These are phyloP conservation scores for Akanthomyces uredinophilus DNA, from an alignment of 2,329 filamentous ascomycete genomes.

Conservation along the genomic window DNA sequence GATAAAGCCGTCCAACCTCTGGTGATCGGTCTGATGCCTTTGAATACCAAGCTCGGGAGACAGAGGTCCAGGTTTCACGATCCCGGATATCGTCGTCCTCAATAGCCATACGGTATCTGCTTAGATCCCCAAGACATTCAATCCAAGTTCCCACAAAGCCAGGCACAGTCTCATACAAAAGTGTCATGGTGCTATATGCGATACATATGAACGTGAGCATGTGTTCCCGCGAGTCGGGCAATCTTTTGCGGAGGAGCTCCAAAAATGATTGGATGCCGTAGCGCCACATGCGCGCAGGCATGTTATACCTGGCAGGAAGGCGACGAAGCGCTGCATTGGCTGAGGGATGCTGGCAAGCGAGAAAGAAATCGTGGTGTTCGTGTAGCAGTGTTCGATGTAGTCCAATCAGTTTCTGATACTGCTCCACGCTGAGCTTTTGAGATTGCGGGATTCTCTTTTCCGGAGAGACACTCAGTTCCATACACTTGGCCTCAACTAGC, in stretches of 20 bases:
- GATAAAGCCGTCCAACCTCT: slow-evolving; percentile 72
- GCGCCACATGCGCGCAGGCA: slow-evolving; percentile 92
- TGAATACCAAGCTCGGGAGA: slow-evolving; percentile 79
- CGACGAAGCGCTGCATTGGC: slow-evolving; percentile 62
- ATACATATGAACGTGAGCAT: slow-evolving; percentile 90
- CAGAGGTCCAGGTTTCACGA: slow-evolving; percentile 74
- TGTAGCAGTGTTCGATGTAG: slow-evolving; percentile 76
- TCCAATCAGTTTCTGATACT: slow-evolving; percentile 75
- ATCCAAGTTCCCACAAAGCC: slow-evolving; percentile 87
- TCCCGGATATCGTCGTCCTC: slow-evolving; percentile 75
- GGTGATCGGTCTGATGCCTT: slow-evolving; percentile 75
- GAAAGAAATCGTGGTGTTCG: slow-evolving; percentile 81
- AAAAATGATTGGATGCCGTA: slow-evolving; percentile 85
- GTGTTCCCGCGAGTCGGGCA: slow-evolving; percentile 75
- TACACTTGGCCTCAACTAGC: slow-evolving; percentile 83
- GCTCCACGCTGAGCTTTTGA: slow-evolving; percentile 53
- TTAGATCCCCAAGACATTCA: slow-evolving; percentile 83
- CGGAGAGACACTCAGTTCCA: slow-evolving; percentile 69
- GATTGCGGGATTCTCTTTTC: slow-evolving; percentile 39
- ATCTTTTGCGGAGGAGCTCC: slow-evolving; percentile 66
- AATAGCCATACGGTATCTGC: slow-evolving; percentile 81
- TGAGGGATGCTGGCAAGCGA: slow-evolving; percentile 80
- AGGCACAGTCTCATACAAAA: slow-evolving; percentile 80
- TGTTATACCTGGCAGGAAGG: slow-evolving; percentile 75
- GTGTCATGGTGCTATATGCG: slow-evolving; percentile 83